Evolutionary conservation across 2,329 filamentous ascomycete genomes (phyloP), one percentile per base, ranked within the genome.

Genomic region (Ceratocystis alfenasii): DNA sequence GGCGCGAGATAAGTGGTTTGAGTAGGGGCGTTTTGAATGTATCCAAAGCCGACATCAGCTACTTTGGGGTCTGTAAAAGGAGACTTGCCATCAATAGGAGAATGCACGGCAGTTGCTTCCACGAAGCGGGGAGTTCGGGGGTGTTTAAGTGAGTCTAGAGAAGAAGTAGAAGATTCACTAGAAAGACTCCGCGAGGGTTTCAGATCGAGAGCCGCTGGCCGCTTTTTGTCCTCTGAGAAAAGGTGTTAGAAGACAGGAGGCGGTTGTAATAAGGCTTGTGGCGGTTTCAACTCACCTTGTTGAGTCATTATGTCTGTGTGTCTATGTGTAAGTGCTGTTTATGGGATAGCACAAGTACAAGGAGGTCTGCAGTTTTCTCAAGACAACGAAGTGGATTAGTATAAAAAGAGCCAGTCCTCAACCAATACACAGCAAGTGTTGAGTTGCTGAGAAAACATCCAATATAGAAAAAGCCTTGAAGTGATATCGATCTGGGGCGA

Each of bases 1-100:
- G 86, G 83, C 79, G 83, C 83, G 12, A 64, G 28, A 33, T 63
- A 46, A 30, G 61, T 25, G 6, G 66, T 64, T 8, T 83, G 80
- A 69, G 80, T 80, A 68, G 81, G 77, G 70, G 86, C 79, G 74
- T 79, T 77, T 77, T 78, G 81, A 73, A 96, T 88, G 78, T 96
- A 96, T 74, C 92, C 91, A 75, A 97, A 96, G 70, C 92, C 92
- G 70, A 96, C 84, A 77, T 96, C 91, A 67, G 87, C 89, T 41
- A 92, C 88, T 53, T 83, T 81, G 61, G 81, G 80, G 69, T 86
- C 81, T 71, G 80, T 79, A 71, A 88, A 88, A 7, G 84, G 83
- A 41, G 80, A 79, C 62, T 77, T 68, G 66, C 71, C 78, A 68
- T 91, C 87, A 72, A 90, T 79, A 53, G 89, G 89, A 60, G 89